Conservation (phyloP, 495 filamentous ascomycete species). For the Glonium stellatum region DNA sequence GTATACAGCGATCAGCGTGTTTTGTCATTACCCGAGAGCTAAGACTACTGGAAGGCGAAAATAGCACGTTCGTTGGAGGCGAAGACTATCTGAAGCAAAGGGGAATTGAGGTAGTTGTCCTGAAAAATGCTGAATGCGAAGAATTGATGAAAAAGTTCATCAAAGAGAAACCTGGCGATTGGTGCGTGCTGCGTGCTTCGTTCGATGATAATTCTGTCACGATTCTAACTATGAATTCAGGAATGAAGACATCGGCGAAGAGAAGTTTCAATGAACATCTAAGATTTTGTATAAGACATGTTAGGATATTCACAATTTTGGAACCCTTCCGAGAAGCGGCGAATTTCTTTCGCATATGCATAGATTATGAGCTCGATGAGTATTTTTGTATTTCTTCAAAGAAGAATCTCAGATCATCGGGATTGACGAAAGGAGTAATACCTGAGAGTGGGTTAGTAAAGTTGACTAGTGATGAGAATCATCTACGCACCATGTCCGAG, state of each 20-base stretch:
- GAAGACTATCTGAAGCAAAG: constrained; percentile 64
- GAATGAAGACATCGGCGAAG: constrained; percentile 30
- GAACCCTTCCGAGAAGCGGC: background rate
- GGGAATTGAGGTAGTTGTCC: constrained; percentile 68
- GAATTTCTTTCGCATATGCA: background rate
- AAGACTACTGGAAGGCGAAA: constrained; percentile 52
- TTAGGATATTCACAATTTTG: background rate
- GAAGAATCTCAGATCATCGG: constrained; percentile 85
- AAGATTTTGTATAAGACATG: background rate
- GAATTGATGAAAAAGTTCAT: constrained; percentile 73
- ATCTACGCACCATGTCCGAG: constrained; percentile 69
- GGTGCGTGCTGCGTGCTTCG: constrained; percentile 44
- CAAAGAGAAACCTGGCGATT: constrained; percentile 64
- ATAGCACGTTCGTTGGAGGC: constrained; percentile 69
- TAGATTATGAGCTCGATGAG: constrained; percentile 10
- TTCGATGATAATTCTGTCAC: background rate
- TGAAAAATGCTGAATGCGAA: constrained; percentile 62
- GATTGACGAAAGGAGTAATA: constrained; percentile 88
- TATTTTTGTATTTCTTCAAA: constrained; percentile 78
- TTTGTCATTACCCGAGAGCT: background rate
- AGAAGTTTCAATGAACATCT: background rate
- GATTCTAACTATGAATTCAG: constrained; percentile 6
- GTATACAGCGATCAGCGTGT: background rate
- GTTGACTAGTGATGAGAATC: background rate
- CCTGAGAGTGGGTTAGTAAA: constrained; percentile 42